Base-by-base conservation (phyloP, 345 rosid species). In the Bruguiera gymnorhiza region DNA sequence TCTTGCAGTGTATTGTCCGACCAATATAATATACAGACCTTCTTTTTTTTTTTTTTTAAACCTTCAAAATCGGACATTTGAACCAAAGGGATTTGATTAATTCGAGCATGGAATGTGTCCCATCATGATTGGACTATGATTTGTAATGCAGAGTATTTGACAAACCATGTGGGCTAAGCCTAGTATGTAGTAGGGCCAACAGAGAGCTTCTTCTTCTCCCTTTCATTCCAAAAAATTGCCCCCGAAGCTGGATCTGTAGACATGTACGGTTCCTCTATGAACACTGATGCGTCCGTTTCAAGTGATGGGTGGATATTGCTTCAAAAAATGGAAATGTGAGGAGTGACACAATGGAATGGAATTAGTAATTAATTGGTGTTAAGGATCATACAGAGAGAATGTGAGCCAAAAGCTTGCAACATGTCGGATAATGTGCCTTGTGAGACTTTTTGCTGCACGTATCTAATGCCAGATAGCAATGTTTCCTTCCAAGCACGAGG, bases 341-440 rank as follows among this genome's bases (percentile, higher is more conserved):
- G 37, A 62, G 70, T 62, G 79, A 74, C 79, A 72, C 37, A 52
- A 70, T 20, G 81, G 84, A 75, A 68, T 32, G 81, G 84, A 75
- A 68, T 32, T 60, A 71, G 63, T 62, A 66, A 52, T 66, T 57
- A 46, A 56, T 9, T 18, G 31, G 62, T 31, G 31, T n/a, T 43
- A 57, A 19, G 62, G 56, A 58, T 10, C 27, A 26, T 13, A 10
- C 70, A 71, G 75, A 61, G 69, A 66, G 79, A 64, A 73, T 75
- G 69, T 64, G 73, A 74, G 9, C 63, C 66, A 67, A 57, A 46
- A 29, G 26, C 70, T 46, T 60, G 67, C 21, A 59, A 54, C 18
- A 10, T 31, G 29, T 52, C 43, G 75, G 75, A 57, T 16, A 10
- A 29, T 58, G 65, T 69, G 78, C 30, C 39, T 34, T 34, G 13